A percentile compares a stretch with the other conserved stretches of the same genome.
These are phyloP conservation scores for Rostrohypoxylon terebratum DNA, from an alignment of 495 filamentous ascomycete genomes.

Conservation along the genomic window DNA sequence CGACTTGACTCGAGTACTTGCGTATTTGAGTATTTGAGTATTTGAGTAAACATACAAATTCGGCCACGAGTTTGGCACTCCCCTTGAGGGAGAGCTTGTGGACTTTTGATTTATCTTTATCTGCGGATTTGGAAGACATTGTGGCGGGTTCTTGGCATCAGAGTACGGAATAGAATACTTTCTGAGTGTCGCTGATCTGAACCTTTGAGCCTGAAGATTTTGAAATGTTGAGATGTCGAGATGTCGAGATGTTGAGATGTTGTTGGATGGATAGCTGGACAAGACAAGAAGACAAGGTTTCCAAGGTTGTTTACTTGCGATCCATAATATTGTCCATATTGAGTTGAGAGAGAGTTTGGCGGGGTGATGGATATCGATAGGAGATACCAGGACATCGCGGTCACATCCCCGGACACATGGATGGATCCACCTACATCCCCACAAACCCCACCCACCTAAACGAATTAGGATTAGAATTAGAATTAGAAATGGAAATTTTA, in stretches of 20 bases:
- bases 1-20: too few relatives aligned
- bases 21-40: too few relatives aligned
- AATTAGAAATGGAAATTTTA: not conserved
- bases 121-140: constrained; percentile 44
- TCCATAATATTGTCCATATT: too few relatives aligned
- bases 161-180: not conserved
- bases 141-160: not conserved
- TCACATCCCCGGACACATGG: too few relatives aligned
- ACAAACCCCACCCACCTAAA: too few relatives aligned
- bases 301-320: constrained; percentile 51
- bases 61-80: constrained; percentile 90
- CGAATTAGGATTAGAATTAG: not conserved
- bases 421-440: too few relatives aligned
- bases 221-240: too few relatives aligned
- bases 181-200: not conserved
- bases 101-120: constrained; percentile 89
- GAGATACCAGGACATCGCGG: constrained; percentile 2
- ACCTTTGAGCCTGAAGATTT: not conserved
- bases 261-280: not conserved
- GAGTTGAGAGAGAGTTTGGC: constrained; percentile 44
- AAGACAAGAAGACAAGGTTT: constrained; percentile 20
- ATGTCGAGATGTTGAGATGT: too few relatives aligned
- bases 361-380: constrained; percentile 45
- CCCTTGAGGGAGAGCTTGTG: constrained; percentile 96
- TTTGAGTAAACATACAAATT: constrained; percentile 81